Percentiles rank a stretch among this genome's conserved stretches.
These are phyloP conservation scores for Phaeosphaeria sp. DNA, from an alignment of 2,329 filamentous ascomycete species.

Conservation along the genomic window DNA sequence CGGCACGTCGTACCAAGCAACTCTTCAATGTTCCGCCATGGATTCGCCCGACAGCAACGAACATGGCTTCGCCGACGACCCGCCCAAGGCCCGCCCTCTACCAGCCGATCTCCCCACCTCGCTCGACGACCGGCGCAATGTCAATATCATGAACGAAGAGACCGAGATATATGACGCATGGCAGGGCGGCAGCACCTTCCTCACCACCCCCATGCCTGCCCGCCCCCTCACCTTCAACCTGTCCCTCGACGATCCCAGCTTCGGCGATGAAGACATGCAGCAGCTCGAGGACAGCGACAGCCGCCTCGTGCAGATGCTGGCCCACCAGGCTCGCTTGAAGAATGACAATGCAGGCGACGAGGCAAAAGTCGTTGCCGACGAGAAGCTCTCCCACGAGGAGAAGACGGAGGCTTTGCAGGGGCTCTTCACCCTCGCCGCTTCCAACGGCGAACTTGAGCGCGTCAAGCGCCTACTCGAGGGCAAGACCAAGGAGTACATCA, in stretches of 20 bases:
- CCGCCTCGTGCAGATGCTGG: conserved; percentile 93
- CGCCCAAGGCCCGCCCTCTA: conserved; percentile 57
- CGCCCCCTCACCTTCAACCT: conserved; percentile 88
- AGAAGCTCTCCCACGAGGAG: conserved; percentile 74
- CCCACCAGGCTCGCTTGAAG: conserved; percentile 86
- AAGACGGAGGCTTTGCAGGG: conserved; percentile 86
- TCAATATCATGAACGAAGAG: conserved; percentile 72
- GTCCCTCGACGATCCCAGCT: conserved; percentile 77
- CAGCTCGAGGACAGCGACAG: conserved; percentile 78
- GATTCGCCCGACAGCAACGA: conserved; percentile 41
- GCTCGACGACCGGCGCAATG: conserved; percentile 82
- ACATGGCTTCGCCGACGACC: conserved; percentile 43
- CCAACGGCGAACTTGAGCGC: conserved; percentile 88
- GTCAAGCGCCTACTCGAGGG: conserved; percentile 78
- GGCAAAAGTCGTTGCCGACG: conserved; percentile 76
- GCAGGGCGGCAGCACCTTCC: conserved; percentile 76
- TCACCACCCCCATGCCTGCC: conserved; percentile 83
- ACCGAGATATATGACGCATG: conserved; percentile 99
- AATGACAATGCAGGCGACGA: conserved; percentile 74
- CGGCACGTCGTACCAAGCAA: not conserved
- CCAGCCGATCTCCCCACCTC: conserved; percentile 89
- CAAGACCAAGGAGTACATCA: conserved; percentile 74
- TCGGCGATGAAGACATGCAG: conserved; percentile 69
- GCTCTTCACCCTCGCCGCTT: conserved; percentile 90
- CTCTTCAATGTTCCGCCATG: conserved; percentile 41